Base-by-base conservation (phyloP, 164 flowering plant species). In the Santalum album region DNA sequence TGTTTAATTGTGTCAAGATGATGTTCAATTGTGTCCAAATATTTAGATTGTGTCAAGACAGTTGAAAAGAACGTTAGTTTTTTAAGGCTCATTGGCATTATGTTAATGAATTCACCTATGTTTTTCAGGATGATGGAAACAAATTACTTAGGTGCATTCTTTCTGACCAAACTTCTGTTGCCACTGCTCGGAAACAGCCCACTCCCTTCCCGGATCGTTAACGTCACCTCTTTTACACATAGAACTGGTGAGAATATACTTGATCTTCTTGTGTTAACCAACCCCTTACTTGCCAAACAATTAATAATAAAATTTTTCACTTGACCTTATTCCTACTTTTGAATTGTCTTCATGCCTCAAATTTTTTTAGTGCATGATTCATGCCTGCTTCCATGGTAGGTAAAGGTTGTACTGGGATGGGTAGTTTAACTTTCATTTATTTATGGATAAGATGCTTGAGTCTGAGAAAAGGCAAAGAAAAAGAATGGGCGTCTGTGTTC, bases 191-290 rank as follows among this genome's bases (percentile, higher is more conserved):
- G 58, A 56, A 78, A 63, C 55, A 88, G 98, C 63, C 74, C 70
- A 55, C 53, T 70, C 39, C 94, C 95, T 64, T 73, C 98, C 17
- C 75, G 95, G 54, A 78, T 92, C 51, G 87, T 92, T 53, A 89
- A 89, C 66, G 82, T 92, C 35, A 67, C 94, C 43, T 92, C 98
- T 24, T 89, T 92, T 58, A 89, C 96, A 16, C 98, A 92, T 78
- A 71, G 83, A 59, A 71, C 49, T 71, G 86, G 98, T 85, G 52
- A 79, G 72, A 56, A 52, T 49, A 1, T 62, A 23, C 12, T 43
- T 43, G 7, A 43, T 43, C 12, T 43, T 43, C 21, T 43, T 43
- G 47, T 43, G 14, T 43, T 17, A 43, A 20, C n/a, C n/a, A 43
- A 43, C 47, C 47, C 21, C 47, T 43, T 16, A 4, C 7, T 43